Evolutionary conservation across 1,284 basidiomycete species (phyloP).

Genomic region (Anthracocystis setariae): DNA sequence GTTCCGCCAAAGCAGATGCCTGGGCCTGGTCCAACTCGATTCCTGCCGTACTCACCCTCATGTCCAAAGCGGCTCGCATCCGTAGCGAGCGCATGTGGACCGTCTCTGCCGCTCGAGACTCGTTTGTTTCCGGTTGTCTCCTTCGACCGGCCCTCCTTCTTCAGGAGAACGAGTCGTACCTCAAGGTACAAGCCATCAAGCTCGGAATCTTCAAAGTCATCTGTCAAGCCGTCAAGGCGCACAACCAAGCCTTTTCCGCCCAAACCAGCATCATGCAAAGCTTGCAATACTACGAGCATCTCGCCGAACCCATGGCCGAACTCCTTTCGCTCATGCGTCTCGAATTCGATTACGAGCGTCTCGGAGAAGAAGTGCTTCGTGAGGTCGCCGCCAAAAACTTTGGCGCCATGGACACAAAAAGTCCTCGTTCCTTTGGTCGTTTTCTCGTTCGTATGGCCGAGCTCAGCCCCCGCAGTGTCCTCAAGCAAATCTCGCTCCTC

Average conservation of each 20-base stretch:
- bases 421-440: constrained; percentile 82
- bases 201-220: constrained; percentile 85
- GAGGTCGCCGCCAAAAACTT: constrained; percentile 84
- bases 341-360: constrained; percentile 87
- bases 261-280: constrained; percentile 92
- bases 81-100: constrained; percentile 61
- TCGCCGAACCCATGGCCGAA: constrained; percentile 93
- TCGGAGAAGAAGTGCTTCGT: constrained; percentile 87
- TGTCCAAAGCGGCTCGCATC: constrained; percentile 54
- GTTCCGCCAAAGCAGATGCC: constrained; percentile 40
- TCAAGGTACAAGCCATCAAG: constrained; percentile 81
- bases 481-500: constrained; percentile 89
- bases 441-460: constrained; percentile 88
- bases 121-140: constrained; percentile 63
- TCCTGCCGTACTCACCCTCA: constrained; percentile 54
- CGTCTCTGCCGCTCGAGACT: constrained; percentile 59
- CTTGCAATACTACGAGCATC: constrained; percentile 92
- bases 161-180: constrained; percentile 84
- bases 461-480: constrained; percentile 81
- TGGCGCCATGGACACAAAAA: constrained; percentile 83
- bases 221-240: constrained; percentile 89
- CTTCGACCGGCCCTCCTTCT: constrained; percentile 81
- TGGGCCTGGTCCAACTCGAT: constrained; percentile 60
- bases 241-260: constrained; percentile 76
- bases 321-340: constrained; percentile 81